Base-by-base conservation (phyloP, 2,329 filamentous ascomycete species). In the Penicillium janthinellum region DNA sequence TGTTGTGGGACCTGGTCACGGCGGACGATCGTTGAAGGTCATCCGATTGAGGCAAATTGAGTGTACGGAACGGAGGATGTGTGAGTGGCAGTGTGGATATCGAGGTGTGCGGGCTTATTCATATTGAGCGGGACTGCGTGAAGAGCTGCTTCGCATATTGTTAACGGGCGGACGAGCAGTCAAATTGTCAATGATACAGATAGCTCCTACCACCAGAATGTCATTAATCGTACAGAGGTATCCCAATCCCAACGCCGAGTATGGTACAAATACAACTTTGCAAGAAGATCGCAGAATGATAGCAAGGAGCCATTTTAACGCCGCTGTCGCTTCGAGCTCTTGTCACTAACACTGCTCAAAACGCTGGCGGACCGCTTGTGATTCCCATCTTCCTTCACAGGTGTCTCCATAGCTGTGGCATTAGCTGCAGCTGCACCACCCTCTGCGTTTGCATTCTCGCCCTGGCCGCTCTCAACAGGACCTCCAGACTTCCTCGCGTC, bases 301-400 rank as follows among this genome's bases (percentile, higher is more conserved):
- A 25, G 55, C 10, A 17, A 20, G 2, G 5, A 56, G 56, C 60
- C 35, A 52, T 11, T 39, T 52, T 69, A 77, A 57, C 81, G 82
- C 67, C 77, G 80, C 69, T 81, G 79, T 55, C 81, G 76, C 71
- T 84, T 84, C 7, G 72, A 70, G 65, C 79, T 82, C 72, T 82
- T 83, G 58, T 91, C 88, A 72, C 89, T 92, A 5, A 79, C 79
- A 15, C 82, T 80, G 73, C 90, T 94, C 55, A 96, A 74, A 35
- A 92, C 90, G 73, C 91, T 96, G 1, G 91, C 91, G 72, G 91
- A 95, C 60, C 92, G 85, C 79, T 96, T 96, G 64, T 90, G 88
- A 20, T 59, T 61, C 10, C 63, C 61, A 38, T 71, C 67, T 14
- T 60, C 68, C 37, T 62, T 59, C 8, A 54, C 48, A 34, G 59